Base-by-base conservation (phyloP, 2,329 filamentous ascomycete species). In the Apiospora aurea region DNA sequence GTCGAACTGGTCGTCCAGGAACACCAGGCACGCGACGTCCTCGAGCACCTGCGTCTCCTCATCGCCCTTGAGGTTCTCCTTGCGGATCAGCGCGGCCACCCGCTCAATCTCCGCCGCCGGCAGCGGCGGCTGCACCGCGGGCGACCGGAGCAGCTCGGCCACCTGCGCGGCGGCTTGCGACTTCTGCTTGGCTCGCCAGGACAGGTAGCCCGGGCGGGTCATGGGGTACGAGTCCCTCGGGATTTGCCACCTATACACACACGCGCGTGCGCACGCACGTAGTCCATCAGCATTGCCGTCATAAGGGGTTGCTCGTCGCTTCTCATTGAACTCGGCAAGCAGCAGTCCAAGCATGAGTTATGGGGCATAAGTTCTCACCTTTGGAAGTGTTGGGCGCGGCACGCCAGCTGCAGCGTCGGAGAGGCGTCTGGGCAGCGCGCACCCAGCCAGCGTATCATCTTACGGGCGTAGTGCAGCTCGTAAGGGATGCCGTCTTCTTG, bases 11-110 rank as follows among this genome's bases (percentile, higher is more conserved):
- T 96, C 94, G 79, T 96, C 94, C 75, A 97, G 83, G 80, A 97
- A 97, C 41, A 97, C 94, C 71, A 97, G 83, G 79, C 94, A 97
- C 3, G 94, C 94, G 66, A 94, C 93, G 82, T 97, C 94, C 84
- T 97, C 94, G 74, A 97, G 85, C 8, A 89, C 87, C 84, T 96
- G 93, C 71, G 92, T 91, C 80, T 94, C 92, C 73, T 87, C 85
- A 72, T 90, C 88, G 72, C 84, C 83, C 78, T 86, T 87, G 76
- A 97, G 82, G 71, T 91, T 90, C 80, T 96, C 93, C 82, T 97
- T 97, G 73, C 93, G 87, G 70, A 97, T 92, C 81, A 96, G 82
- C n/a, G 87, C 86, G 2, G 88, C 92, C 0, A 96, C 89, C 46
- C 91, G 85, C 71, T 85, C 86, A 8, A 90, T 85, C 61, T 92